Percentiles rank a stretch among this genome's conserved stretches.
These are phyloP conservation scores for Beverwykella pulmonaria DNA, from an alignment of 495 filamentous ascomycete species.

Conservation along the genomic window DNA sequence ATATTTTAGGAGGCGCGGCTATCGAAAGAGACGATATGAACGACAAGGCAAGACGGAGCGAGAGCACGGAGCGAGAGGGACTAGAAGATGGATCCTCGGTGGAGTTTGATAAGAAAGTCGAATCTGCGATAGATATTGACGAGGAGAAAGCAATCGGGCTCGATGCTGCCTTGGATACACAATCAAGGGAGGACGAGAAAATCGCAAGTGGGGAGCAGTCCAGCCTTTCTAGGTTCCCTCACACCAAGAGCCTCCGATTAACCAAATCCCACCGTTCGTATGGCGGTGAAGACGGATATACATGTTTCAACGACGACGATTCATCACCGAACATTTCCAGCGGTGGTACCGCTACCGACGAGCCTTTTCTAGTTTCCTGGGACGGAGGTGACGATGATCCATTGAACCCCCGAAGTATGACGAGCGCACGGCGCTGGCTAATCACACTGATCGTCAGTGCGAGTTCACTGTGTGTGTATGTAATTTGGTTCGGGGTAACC, in stretches of 20 bases:
- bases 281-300: constrained; percentile 36
- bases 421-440: constrained; percentile 72
- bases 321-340: constrained; percentile 23
- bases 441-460: constrained; percentile 70
- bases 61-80: not conserved
- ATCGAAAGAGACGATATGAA: not conserved
- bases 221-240: not conserved
- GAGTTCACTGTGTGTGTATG: constrained; percentile 80
- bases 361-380: constrained; percentile 67
- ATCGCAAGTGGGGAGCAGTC: not conserved
- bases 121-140: not conserved
- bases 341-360: constrained; percentile 18
- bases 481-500: too few relatives aligned
- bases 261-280: constrained; percentile 33
- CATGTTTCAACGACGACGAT: constrained; percentile 35
- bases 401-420: constrained; percentile 70
- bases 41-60: not conserved
- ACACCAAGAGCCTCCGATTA: constrained; percentile 24
- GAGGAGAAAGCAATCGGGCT: constrained; percentile 12
- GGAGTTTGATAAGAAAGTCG: not conserved
- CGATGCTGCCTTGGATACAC: not conserved
- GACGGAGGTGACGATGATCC: constrained; percentile 72
- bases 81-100: not conserved
- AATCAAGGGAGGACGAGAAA: not conserved
- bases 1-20: not conserved